These are phyloP conservation scores for Aphanomyces cochlioides DNA, from an alignment of 352 stramenopile species.

Conservation along the genomic window DNA sequence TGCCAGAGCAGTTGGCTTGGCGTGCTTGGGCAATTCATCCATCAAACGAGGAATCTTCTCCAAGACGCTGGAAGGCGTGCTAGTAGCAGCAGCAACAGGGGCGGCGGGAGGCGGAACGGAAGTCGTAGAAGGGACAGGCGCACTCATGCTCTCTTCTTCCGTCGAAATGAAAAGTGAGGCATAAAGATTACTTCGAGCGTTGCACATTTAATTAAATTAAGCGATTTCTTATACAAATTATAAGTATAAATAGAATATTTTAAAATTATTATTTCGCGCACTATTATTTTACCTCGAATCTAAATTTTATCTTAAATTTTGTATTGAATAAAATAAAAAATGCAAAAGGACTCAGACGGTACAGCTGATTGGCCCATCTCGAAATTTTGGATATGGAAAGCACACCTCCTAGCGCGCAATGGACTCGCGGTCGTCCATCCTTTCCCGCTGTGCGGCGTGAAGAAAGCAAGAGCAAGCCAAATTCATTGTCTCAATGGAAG, in stretches of 20 bases:
- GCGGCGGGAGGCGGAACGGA: conserved; percentile 16
- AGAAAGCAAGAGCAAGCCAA: neutral
- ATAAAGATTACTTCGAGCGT: conserved; percentile 17
- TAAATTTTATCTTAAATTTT: too few relatives aligned
- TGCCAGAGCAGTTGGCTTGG: conserved; percentile 43
- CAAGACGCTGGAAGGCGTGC: conserved; percentile 42
- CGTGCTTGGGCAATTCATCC: conserved; percentile 72
- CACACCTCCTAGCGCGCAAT: too few relatives aligned
- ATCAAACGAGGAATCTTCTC: conserved; percentile 78
- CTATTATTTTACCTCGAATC: neutral
- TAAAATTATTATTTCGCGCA: conserved; percentile 3
- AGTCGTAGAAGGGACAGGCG: neutral
- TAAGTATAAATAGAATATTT: neutral
- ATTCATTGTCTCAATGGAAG: conserved; percentile 53
- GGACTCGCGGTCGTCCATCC: too few relatives aligned
- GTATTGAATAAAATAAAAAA: too few relatives aligned
- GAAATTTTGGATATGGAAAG: too few relatives aligned
- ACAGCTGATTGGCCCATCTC: too few relatives aligned
- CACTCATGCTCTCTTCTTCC: conserved; percentile 8
- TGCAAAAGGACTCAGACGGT: too few relatives aligned
- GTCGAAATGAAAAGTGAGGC: conserved; percentile 27
- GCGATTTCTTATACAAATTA: neutral
- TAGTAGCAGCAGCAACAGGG: neutral
- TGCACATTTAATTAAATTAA: neutral
- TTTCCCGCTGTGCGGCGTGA: too few relatives aligned